These are phyloP conservation scores for Lentinus brumalis DNA, from an alignment of 768 basidiomycete genomes.

Conservation along the genomic window DNA sequence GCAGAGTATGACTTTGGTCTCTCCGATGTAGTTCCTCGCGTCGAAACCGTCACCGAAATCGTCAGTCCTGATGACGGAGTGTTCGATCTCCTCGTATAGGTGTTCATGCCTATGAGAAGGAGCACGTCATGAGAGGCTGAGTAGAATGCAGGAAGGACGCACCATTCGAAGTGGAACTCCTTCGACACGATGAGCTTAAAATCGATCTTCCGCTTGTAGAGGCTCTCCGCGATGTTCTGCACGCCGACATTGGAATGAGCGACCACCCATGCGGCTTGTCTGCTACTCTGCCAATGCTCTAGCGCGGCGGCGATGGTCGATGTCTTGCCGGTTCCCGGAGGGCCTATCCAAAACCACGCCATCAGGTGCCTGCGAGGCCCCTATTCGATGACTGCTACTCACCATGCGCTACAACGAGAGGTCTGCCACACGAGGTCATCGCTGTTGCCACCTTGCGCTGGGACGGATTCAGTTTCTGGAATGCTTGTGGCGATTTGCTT, in stretches of 20 bases:
- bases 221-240: conserved; percentile 80
- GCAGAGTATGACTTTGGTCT: conserved; percentile 43
- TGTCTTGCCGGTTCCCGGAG: conserved; percentile 49
- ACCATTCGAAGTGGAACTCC: conserved; percentile 34
- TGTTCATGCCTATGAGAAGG: conserved; percentile 48
- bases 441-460: conserved; percentile 38
- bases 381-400: not conserved
- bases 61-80: conserved; percentile 41
- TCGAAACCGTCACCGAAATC: conserved; percentile 25
- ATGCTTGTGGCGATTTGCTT: not conserved
- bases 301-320: conserved; percentile 43
- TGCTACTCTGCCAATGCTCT: not conserved
- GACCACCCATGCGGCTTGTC: conserved; percentile 58
- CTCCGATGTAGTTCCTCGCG: conserved; percentile 29
- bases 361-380: too few species aligned
- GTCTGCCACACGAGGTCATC: conserved; percentile 34
- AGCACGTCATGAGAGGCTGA: too few species aligned
- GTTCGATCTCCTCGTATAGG: conserved; percentile 40
- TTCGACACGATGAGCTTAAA: conserved; percentile 53
- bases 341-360: conserved; percentile 21
- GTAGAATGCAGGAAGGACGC: not conserved
- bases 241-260: conserved; percentile 85
- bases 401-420: conserved; percentile 45
- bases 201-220: conserved; percentile 51
- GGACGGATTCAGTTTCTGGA: conserved; percentile 37